phyloP scores from a whole-genome alignment of 2,329 filamentous ascomycete genomes.

The Beauveria scarabaeidicola region DNA sequence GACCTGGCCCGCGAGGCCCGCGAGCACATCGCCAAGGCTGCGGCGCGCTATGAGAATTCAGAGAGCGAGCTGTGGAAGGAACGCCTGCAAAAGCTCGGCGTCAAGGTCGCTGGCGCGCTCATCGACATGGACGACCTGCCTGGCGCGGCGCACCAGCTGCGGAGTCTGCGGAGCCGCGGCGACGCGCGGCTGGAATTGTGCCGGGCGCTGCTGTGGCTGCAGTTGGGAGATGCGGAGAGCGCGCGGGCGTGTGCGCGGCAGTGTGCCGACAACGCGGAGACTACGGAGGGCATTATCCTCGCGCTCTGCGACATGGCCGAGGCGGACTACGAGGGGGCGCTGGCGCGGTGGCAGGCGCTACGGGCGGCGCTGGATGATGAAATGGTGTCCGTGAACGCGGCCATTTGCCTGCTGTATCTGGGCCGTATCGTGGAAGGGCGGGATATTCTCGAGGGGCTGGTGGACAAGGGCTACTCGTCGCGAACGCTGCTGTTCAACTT shows the following conservation, averaged over 20 bases:
- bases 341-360: conserved; percentile 50
- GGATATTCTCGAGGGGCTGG: conserved; percentile 55
- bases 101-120: conserved; percentile 56
- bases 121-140: conserved; percentile 83
- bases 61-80: conserved; percentile 59
- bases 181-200: conserved; percentile 36
- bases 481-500: conserved; percentile 82
- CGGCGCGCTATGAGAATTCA: conserved; percentile 37
- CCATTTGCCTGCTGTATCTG: conserved; percentile 75
- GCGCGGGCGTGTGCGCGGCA: conserved; percentile 48
- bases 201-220: conserved; percentile 63
- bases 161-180: conserved; percentile 39
- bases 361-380: conserved; percentile 42
- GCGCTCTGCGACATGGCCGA: conserved; percentile 74
- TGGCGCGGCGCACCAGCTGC: conserved; percentile 67
- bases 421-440: conserved; percentile 67
- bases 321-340: conserved; percentile 58
- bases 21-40: conserved; percentile 43
- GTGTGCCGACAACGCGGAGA: conserved; percentile 22
- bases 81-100: conserved; percentile 66
- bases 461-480: conserved; percentile 57
- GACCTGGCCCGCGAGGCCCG: conserved; percentile 76
- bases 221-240: conserved; percentile 66
- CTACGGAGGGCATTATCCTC: conserved; percentile 42
- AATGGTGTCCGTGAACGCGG: conserved; percentile 72